These are phyloP conservation scores for Blepharisma stoltei DNA, from an alignment of 73 alveolate genomes.

Conservation along the genomic window DNA sequence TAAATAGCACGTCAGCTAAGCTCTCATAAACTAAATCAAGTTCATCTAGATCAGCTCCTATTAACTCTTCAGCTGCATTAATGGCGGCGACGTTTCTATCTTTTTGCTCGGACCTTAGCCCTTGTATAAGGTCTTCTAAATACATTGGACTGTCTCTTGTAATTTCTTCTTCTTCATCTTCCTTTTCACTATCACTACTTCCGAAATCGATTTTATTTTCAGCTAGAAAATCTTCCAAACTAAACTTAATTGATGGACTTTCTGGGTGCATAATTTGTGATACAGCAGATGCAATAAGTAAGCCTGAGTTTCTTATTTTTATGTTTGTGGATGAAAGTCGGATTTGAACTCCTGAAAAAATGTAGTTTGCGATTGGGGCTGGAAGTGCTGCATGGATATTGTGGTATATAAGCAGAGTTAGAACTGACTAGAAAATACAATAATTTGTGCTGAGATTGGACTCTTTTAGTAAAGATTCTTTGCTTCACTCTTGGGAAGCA, in stretches of 20 bases:
- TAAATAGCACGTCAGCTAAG: background rate
- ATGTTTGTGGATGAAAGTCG: background rate
- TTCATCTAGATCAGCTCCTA: background rate
- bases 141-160: background rate
- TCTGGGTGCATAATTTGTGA: background rate
- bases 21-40: constrained; percentile 7
- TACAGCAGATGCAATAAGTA: constrained; percentile 7
- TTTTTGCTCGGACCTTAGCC: background rate
- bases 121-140: background rate
- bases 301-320: background rate
- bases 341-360: background rate
- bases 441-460: background rate
- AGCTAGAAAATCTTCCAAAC: background rate
- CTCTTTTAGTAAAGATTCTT: background rate
- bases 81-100: background rate
- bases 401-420: background rate
- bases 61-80: background rate
- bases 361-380: too few relatives aligned
- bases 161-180: constrained; percentile 2
- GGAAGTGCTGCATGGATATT: background rate
- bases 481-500: background rate
- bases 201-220: background rate
- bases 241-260: background rate
- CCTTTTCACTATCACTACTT: background rate
- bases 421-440: background rate